Percentiles rank a stretch among this genome's conserved stretches.
These are phyloP conservation scores for Plantago ovata DNA, from an alignment of 257 asterid species.

Conservation along the genomic window DNA sequence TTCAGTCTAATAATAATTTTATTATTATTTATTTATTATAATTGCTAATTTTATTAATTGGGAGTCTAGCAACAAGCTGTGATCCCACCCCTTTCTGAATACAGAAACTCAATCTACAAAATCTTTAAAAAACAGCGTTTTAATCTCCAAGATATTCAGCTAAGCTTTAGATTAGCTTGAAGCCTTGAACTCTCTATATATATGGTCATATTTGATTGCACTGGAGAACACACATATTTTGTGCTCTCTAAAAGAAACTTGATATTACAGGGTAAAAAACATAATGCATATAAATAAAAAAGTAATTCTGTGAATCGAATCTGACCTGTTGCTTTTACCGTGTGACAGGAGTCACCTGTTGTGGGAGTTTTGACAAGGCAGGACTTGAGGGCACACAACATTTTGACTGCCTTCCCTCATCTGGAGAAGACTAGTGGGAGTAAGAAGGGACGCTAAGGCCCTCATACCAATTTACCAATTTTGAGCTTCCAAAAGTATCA, in stretches of 20 bases:
- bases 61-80: too few species aligned
- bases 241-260: constrained; percentile 4
- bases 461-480: constrained; percentile 12
- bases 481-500: constrained; percentile 19
- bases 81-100: too few species aligned
- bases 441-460: constrained; percentile 21
- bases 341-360: constrained; percentile 59
- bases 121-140: too few species aligned
- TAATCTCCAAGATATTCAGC: too few species aligned
- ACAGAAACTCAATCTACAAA: neutral
- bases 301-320: constrained; percentile 11
- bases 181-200: neutral
- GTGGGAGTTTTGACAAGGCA: constrained; percentile 92
- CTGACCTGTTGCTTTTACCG: constrained; percentile 28
- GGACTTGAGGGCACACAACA: constrained; percentile 84
- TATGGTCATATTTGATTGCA: neutral
- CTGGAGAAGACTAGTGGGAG: constrained; percentile 46
- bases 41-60: too few species aligned
- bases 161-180: neutral
- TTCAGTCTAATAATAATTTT: too few species aligned
- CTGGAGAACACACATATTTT: neutral
- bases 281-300: neutral
- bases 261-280: neutral
- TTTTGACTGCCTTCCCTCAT: constrained; percentile 67
- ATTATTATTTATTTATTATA: too few species aligned